Base-by-base conservation (phyloP, 345 rosid genomes). In the Ceriops zippeliana region DNA sequence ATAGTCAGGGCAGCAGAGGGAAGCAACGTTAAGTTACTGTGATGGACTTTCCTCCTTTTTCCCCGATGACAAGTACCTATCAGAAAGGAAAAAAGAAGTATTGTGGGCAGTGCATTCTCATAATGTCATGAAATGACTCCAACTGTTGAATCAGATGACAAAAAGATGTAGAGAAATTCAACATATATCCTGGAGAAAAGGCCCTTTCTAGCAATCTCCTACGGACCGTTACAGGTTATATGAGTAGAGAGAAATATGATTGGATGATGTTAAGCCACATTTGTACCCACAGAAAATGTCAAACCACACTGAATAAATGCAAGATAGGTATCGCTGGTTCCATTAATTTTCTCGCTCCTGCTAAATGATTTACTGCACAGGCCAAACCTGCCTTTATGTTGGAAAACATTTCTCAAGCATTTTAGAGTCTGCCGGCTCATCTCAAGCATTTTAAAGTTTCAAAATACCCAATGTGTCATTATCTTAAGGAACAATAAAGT, bases 61-160 rank as follows among this genome's bases (percentile, higher is more conserved):
- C 62, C 61, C 75, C 21, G 67, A 56, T 59, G 74, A 20, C 6
- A 75, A 63, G 75, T 75, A 75, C 75, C 79, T 75, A 52, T 37
- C 20, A 2, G 8, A 22, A 64, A 65, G n/a, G n/a, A 59, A 4
- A 54, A 56, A 56, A 56, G 24, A 75, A n/a, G 28, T 38, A 19
- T 52, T 6, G 15, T n/a, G 15, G 34, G 28, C 22, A 56, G 16
- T 20, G 15, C 17, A 13, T 32, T 26, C 26, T 52, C 24, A 24
- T 10, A 24, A 27, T 19, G 3, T 51, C 31, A 35, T 38, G 22
- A 32, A 30, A 52, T 17, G 28, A 30, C 16, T 3, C 21, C 20
- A 46, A 52, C 52, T 53, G 28, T 46, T 22, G 11, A 26, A 46
- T 27, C 28, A 47, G 10, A n/a, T 1, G 26, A 35, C 24, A 19